phyloP scores from a whole-genome alignment of 2,329 filamentous ascomycete species.

The Sporothrix brunneoviolacea region DNA sequence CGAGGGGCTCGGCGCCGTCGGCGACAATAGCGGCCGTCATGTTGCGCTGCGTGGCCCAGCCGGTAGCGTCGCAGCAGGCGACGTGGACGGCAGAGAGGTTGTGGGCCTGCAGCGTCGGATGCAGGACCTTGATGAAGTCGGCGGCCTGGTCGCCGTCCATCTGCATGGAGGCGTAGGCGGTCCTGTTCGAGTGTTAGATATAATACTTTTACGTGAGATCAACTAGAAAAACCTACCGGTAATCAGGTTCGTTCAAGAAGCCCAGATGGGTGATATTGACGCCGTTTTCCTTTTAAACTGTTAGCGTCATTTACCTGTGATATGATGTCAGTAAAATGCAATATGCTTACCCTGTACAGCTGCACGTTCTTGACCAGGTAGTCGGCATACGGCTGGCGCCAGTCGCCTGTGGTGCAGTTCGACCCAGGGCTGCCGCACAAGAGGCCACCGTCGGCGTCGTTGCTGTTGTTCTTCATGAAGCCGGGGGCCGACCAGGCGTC shows the following conservation, averaged over 20 bases:
- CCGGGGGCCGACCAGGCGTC: slow-evolving; percentile 37
- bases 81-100: slow-evolving; percentile 30
- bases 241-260: slow-evolving; percentile 28
- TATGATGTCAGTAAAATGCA: too few relatives aligned
- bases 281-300: slow-evolving; percentile 6
- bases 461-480: slow-evolving; percentile 35
- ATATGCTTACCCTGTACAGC: slow-evolving; percentile 12
- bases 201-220: too few relatives aligned
- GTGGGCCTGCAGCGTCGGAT: slow-evolving; percentile 33
- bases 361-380: slow-evolving; percentile 30
- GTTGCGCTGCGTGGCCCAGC: slow-evolving; percentile 27
- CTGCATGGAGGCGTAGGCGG: slow-evolving; percentile 24
- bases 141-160: slow-evolving; percentile 33
- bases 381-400: slow-evolving; percentile 36
- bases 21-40: slow-evolving; percentile 28
- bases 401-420: slow-evolving; percentile 30
- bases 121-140: slow-evolving; percentile 32
- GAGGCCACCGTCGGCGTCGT: slow-evolving; percentile 29
- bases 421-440: too few relatives aligned
- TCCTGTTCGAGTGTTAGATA: slow-evolving; percentile 11
- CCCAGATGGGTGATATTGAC: slow-evolving; percentile 25
- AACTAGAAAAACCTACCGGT: slow-evolving; percentile 12
- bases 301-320: neutral
- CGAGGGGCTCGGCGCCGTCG: slow-evolving; percentile 23
- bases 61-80: slow-evolving; percentile 39